phyloP scores from a whole-genome alignment of 2,329 filamentous ascomycete species.

The Penicillium sp. region DNA sequence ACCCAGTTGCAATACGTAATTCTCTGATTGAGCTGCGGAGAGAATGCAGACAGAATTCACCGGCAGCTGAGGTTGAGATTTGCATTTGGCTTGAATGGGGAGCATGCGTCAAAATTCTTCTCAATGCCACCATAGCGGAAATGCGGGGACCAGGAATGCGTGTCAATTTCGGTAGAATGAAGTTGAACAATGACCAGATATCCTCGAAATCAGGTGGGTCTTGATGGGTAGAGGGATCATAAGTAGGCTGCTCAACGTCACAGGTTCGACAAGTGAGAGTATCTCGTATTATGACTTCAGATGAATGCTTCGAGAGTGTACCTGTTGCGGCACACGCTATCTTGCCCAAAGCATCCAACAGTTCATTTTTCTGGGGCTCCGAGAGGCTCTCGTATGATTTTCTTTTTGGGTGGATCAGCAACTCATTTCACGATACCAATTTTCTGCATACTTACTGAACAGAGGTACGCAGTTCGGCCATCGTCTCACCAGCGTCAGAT shows the following conservation, averaged over 20 bases:
- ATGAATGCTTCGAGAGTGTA: slow-evolving; percentile 41
- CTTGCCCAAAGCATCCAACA: slow-evolving; percentile 59
- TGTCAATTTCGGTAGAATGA: slow-evolving; percentile 43
- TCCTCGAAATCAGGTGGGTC: slow-evolving; percentile 30
- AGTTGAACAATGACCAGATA: slow-evolving; percentile 47
- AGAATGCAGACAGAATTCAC: slow-evolving; percentile 79
- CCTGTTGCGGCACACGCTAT: slow-evolving; percentile 59
- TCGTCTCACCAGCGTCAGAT: slow-evolving; percentile 32
- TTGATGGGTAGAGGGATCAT: slow-evolving; percentile 14
- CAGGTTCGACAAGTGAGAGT: slow-evolving; percentile 40
- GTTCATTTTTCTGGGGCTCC: slow-evolving; percentile 54
- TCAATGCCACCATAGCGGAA: slow-evolving; percentile 70
- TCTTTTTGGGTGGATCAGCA: slow-evolving; percentile 28
- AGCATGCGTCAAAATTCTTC: slow-evolving; percentile 69
- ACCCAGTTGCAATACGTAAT: slow-evolving; percentile 78
- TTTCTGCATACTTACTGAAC: slow-evolving; percentile 50
- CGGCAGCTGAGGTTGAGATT: slow-evolving; percentile 67
- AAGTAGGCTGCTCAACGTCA: slow-evolving; percentile 32
- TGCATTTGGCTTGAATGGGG: slow-evolving; percentile 62
- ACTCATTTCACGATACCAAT: not conserved
- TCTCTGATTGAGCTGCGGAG: slow-evolving; percentile 84
- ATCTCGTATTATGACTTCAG: slow-evolving; percentile 25
- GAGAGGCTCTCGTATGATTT: slow-evolving; percentile 49
- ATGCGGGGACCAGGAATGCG: slow-evolving; percentile 65
- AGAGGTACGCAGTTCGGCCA: slow-evolving; percentile 46